A percentile compares a stretch with the other conserved stretches of the same genome.
These are phyloP conservation scores for Barbatosphaeria neglecta DNA, from an alignment of 495 filamentous ascomycete species.

Conservation along the genomic window DNA sequence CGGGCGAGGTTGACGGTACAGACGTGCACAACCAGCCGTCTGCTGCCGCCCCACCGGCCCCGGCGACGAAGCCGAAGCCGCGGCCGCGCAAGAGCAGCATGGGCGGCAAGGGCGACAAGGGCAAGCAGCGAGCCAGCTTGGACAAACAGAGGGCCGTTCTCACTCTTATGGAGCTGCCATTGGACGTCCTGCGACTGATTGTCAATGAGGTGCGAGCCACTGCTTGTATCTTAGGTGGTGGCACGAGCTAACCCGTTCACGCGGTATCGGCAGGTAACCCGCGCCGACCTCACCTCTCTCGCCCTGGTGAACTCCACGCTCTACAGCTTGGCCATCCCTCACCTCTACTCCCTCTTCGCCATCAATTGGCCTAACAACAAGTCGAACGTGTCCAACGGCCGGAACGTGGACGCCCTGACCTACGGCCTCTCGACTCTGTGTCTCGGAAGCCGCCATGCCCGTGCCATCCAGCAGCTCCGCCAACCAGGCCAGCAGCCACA, in stretches of 20 bases:
- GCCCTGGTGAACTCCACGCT: slow-evolving; percentile 78
- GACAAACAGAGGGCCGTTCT: slow-evolving; percentile 20
- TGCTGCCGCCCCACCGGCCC: no score
- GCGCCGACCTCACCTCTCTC: slow-evolving; percentile 75
- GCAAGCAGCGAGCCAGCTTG: slow-evolving; percentile 23
- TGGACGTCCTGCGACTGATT: slow-evolving; percentile 80
- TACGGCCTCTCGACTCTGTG: slow-evolving; percentile 82
- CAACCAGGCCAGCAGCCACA: no score
- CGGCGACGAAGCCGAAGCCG: no score
- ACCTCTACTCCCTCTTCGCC: slow-evolving; percentile 87
- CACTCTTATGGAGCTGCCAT: slow-evolving; percentile 66
- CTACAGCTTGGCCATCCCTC: slow-evolving; percentile 66
- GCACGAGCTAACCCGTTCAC: slow-evolving; percentile 1
- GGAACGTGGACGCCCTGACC: slow-evolving; percentile 81
- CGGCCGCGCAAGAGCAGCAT: slow-evolving; percentile 11
- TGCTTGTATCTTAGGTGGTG: no score
- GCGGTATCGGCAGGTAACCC: slow-evolving; percentile 51
- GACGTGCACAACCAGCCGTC: no score
- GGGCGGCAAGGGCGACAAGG: slow-evolving; percentile 28
- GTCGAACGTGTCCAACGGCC: slow-evolving; percentile 49
- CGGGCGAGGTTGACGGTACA: no score
- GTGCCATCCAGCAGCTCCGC: slow-evolving; percentile 23
- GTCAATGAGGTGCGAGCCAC: slow-evolving; percentile 69
- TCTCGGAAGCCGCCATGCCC: slow-evolving; percentile 64
- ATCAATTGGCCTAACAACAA: slow-evolving; percentile 84